Conservation (phyloP, 73 alveolate species). For the Paramecium pentaurelia region DNA sequence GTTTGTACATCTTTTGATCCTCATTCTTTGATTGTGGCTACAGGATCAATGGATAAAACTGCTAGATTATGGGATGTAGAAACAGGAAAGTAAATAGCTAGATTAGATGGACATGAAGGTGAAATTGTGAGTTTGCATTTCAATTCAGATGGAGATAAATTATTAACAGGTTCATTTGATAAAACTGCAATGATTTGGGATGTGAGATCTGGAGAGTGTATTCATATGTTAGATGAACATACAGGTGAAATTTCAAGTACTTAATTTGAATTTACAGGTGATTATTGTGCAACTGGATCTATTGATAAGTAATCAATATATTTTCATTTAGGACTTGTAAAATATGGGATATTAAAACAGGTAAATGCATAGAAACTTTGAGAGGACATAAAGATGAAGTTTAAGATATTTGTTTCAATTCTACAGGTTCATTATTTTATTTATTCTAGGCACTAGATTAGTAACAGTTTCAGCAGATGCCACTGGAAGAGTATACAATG, state of each 20-base stretch:
- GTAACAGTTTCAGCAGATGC: constrained; percentile 99
- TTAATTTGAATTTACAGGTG: constrained; percentile 96
- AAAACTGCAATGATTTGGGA: constrained; percentile 99
- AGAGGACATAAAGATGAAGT: constrained; percentile 98
- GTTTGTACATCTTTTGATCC: constrained; percentile 98
- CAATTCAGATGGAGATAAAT: constrained; percentile 99
- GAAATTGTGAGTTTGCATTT: constrained; percentile 97
- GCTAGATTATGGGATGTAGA: constrained; percentile 97
- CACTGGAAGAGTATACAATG: constrained; percentile 93
- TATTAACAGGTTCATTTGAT: constrained; percentile 99
- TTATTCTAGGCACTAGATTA: constrained; percentile 80
- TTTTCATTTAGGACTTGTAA: constrained; percentile 80
- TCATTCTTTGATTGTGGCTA: constrained; percentile 89
- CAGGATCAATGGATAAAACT: constrained; percentile 97
- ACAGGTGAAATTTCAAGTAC: constrained; percentile 95
- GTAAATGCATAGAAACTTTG: constrained; percentile 96
- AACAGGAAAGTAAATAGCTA: constrained; percentile 89
- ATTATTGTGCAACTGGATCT: constrained; percentile 94
- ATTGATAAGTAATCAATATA: constrained; percentile 73
- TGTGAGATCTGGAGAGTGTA: constrained; percentile 95
- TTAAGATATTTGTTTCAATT: background rate
- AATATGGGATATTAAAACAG: constrained; percentile 98
- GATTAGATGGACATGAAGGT: constrained; percentile 93
- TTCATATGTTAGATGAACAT: constrained; percentile 95
- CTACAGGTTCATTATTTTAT: constrained; percentile 21